Evolutionary conservation across 2,329 filamentous ascomycete genomes (phyloP), one percentile per base, ranked within the genome.

Genomic region (Cercospora janseana): DNA sequence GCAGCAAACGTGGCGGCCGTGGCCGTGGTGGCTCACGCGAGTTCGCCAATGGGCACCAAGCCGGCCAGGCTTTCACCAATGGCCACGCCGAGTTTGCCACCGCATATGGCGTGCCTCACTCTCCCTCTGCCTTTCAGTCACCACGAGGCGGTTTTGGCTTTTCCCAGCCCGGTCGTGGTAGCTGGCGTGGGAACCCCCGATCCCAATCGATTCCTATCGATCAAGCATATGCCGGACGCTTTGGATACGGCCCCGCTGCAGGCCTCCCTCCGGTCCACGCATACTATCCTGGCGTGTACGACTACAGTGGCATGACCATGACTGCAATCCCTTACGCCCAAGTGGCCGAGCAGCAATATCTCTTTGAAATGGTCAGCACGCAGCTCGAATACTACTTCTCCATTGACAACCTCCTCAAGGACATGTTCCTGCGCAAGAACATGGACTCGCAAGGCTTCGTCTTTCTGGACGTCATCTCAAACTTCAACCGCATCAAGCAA

Each of bases 361-460:
- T 82, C 26, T 70, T 80, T 56, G 69, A 69, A 65, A 79, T 80
- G 79, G 80, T 81, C 63, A 78, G 75, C 55, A 79, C 75, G 61
- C 83, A 85, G 64, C 54, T 69, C 28, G 89, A 95, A 64, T 98
- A 96, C 74, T 98, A 98, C 71, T 95, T 98, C 72, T 97, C 92
- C 0, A 80, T 95, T 21, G 88, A 96, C 64, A 98, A 98, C 67
- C 78, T 97, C 42, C 87, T 88, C 78, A 96, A 95, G 71, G 93
- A 98, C 65, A 78, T 88, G 64, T 97, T 83, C 70, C 77, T 98
- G 52, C 85, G 93, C 50, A 84, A 82, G 63, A 85, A 91, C 61
- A 97, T 98, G 93, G 92, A 98, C 66, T 88, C 87, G 1, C 88
- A 97, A 68, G 93, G 93, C 13, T 97, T 91, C 64, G 91, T 96